A percentile compares a stretch with the other conserved stretches of the same genome.
These are phyloP conservation scores for Brassica juncea DNA, from an alignment of 345 rosid species.

Conservation along the genomic window DNA sequence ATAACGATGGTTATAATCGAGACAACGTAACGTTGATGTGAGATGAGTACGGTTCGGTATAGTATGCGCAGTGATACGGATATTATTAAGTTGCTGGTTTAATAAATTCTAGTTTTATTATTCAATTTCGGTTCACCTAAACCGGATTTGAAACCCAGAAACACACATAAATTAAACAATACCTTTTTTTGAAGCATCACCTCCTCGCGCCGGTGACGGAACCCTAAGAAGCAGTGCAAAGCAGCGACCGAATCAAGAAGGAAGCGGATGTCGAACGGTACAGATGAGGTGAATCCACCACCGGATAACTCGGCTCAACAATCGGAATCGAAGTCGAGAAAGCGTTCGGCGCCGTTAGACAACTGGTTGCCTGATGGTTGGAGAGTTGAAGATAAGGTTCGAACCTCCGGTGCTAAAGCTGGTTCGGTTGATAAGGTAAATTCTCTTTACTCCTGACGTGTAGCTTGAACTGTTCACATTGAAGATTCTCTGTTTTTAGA, in stretches of 20 bases:
- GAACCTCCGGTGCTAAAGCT: constrained; percentile 74
- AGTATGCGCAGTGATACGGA: background rate
- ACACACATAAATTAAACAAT: background rate
- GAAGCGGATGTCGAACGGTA: constrained; percentile 29
- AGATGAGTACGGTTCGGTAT: background rate
- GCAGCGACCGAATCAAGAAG: constrained; percentile 2
- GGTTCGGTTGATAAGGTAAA: constrained; percentile 72
- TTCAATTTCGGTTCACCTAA: background rate
- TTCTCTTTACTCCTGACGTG: background rate
- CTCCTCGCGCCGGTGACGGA: constrained; percentile 12
- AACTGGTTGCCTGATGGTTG: constrained; percentile 74
- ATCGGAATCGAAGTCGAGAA: constrained; percentile 30
- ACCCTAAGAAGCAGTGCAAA: constrained; percentile 17
- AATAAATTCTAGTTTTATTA: background rate
- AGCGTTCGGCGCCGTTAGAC: constrained; percentile 33
- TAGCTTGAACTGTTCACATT: background rate
- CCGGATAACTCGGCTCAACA: constrained; percentile 7
- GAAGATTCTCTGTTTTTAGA: background rate
- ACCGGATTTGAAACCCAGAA: background rate
- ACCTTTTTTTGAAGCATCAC: background rate
- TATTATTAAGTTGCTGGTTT: background rate
- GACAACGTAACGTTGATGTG: background rate
- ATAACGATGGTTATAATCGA: no score
- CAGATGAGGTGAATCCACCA: constrained; percentile 5
- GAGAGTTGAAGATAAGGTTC: constrained; percentile 69